These are phyloP conservation scores for Colletotrichum melonis DNA, from an alignment of 2,329 filamentous ascomycete species.

Conservation along the genomic window DNA sequence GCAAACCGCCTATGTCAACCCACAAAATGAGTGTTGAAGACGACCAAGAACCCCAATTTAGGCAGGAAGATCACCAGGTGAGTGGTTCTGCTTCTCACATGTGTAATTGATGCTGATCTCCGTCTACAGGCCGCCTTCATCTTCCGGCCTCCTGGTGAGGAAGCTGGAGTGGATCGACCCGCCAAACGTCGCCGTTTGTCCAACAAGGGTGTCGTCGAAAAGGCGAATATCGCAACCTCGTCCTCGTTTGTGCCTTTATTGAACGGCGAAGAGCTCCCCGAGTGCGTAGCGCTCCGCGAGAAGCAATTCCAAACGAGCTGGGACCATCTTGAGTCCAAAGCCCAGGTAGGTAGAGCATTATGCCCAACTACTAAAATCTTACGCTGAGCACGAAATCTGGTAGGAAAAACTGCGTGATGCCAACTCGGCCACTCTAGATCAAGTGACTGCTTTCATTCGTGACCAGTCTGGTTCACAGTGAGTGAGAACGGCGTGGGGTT, in stretches of 20 bases:
- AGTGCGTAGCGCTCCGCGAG: slow-evolving; percentile 64
- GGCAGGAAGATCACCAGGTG: slow-evolving; percentile 59
- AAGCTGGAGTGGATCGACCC: slow-evolving; percentile 51
- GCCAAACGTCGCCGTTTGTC: slow-evolving; percentile 68
- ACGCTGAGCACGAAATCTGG: background rate
- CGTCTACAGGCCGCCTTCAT: slow-evolving; percentile 68
- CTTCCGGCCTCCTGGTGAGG: slow-evolving; percentile 63
- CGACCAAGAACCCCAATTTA: background rate
- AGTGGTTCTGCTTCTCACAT: background rate
- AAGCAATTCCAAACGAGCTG: slow-evolving; percentile 72
- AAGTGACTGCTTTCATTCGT: slow-evolving; percentile 68
- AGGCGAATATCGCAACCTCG: slow-evolving; percentile 19
- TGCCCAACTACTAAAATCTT: background rate
- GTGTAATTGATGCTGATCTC: background rate
- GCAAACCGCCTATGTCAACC: background rate
- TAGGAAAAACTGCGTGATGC: slow-evolving; percentile 69
- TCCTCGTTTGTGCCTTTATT: slow-evolving; percentile 64
- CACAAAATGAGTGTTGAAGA: slow-evolving; percentile 21
- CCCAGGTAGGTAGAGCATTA: slow-evolving; percentile 61
- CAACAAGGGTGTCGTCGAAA: slow-evolving; percentile 45
- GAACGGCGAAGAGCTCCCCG: slow-evolving; percentile 62
- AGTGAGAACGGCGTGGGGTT: background rate
- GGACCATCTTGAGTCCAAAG: slow-evolving; percentile 70
- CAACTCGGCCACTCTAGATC: slow-evolving; percentile 69
- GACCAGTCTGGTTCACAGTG: slow-evolving; percentile 45